These are phyloP conservation scores for Rubus idaeus DNA, from an alignment of 306 rosid species.

Conservation along the genomic window DNA sequence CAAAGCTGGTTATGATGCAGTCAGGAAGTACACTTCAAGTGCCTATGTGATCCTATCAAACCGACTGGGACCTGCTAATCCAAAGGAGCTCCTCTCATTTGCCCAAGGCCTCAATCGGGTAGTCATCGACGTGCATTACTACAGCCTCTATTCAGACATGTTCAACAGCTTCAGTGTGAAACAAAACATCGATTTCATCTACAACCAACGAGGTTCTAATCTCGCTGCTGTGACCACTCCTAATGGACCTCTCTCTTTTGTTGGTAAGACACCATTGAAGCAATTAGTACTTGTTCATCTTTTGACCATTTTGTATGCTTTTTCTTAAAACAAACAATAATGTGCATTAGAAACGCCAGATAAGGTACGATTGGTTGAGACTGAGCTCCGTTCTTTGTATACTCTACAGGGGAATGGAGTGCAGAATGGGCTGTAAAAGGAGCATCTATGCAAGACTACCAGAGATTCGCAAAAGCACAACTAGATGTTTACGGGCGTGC, in stretches of 20 bases:
- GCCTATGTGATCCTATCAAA: conserved; percentile 57
- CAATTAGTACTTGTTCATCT: background rate
- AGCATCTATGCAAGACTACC: conserved; percentile 43
- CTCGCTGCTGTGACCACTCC: conserved; percentile 37
- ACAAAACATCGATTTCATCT: conserved; percentile 41
- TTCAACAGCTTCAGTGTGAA: conserved; percentile 43
- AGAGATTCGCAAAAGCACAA: conserved; percentile 36
- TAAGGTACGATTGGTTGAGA: background rate
- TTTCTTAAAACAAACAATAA: background rate
- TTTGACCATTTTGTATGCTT: background rate
- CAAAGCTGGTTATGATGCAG: conserved; percentile 48
- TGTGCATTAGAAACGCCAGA: background rate
- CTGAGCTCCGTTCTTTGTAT: background rate
- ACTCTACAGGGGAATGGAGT: conserved; percentile 57
- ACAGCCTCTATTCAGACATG: conserved; percentile 32
- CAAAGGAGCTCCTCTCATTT: conserved; percentile 47
- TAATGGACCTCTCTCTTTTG: conserved; percentile 56
- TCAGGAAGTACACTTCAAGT: conserved; percentile 36
- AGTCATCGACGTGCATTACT: conserved; percentile 64
- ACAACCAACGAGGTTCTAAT: conserved; percentile 43
- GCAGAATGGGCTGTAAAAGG: conserved; percentile 36
- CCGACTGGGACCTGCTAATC: conserved; percentile 34
- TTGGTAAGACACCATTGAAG: conserved; percentile 33
- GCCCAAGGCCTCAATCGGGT: conserved; percentile 29
- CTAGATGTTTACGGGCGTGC: conserved; percentile 47